Evolutionary conservation across 83 land plant species (phyloP).

Genomic region (Diphasiastrum complanatum): DNA sequence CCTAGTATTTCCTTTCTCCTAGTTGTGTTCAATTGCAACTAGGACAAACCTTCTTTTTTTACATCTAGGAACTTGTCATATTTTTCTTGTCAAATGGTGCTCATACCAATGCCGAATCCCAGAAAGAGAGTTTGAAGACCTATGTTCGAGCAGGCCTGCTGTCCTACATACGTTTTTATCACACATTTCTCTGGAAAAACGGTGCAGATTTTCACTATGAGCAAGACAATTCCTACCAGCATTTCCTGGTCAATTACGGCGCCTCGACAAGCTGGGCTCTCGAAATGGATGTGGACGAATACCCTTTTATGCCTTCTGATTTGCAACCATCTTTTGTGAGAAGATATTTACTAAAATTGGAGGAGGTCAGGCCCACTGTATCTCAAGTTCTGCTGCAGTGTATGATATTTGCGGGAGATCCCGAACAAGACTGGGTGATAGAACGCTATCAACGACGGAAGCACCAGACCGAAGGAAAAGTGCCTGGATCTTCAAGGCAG

Average conservation of each 20-base stretch:
- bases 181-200: background rate
- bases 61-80: too few relatives aligned
- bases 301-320: constrained; percentile 14
- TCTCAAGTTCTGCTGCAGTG: constrained; percentile 24
- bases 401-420: constrained; percentile 22
- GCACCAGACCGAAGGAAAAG: constrained; percentile 18
- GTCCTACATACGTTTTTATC: constrained; percentile 22
- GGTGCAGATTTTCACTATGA: constrained; percentile 19
- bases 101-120: constrained; percentile 16
- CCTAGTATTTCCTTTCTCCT: too few relatives aligned
- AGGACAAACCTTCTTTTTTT: too few relatives aligned
- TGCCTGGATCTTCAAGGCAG: constrained; percentile 13
- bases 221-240: constrained; percentile 26
- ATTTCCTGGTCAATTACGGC: constrained; percentile 11
- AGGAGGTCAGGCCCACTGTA: background rate
- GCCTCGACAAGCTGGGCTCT: constrained; percentile 2
- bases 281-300: constrained; percentile 29
- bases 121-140: background rate
- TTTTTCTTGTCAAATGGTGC: constrained; percentile 27
- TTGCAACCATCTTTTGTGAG: constrained; percentile 3
- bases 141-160: constrained; percentile 14
- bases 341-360: background rate
- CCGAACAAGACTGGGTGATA: constrained; percentile 17
- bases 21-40: too few relatives aligned
- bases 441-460: constrained; percentile 19